Base-by-base conservation (phyloP, 2,329 filamentous ascomycete species). In the Aspergillus amoenus region DNA sequence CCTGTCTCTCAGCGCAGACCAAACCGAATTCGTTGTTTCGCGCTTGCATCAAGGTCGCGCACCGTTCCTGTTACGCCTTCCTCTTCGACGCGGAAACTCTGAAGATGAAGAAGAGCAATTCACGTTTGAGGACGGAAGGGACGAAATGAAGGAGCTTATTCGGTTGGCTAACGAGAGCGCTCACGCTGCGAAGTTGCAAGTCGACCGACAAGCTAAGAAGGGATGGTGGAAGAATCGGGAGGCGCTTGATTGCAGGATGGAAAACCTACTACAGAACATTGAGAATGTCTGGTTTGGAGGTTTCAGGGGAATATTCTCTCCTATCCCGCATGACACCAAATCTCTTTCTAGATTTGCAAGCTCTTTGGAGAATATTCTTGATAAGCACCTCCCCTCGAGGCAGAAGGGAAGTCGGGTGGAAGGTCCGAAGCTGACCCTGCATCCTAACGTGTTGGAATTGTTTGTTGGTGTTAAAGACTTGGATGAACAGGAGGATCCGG, bases 241-340 rank as follows among this genome's bases (percentile, higher is more conserved):
- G 72, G 83, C 83, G 3, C 80, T 99, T 15, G 94, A 99, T 69
- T 77, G 78, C 32, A 86, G 91, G 9, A 81, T 99, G 22, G 87
- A 85, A 60, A 87, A 90, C 50, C 82, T 99, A 9, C 80, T 99
- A 1, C 81, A 87, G 53, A 95, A 91, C 58, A 89, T 99, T 40
- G 93, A 99, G 73, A 88, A 90, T 60, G 87, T 94, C 21, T 99
- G 94, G 94, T 84, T 99, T 5, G 93, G 93, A 48, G 94, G 94
- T 0, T 99, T 99, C 81, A 88, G 87, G 56, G 93, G 93, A 15
- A 88, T 99, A n/a, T 93, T 99, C 69, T 93, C 91, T 1, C 88
- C 90, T 53, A 84, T 89, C 52, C 74, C 79, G 48, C 81, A 82
- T 39, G 81, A 88, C 18, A 77, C 84, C 1, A 82, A 87, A 24